phyloP scores from a whole-genome alignment of 345 rosid genomes.

The Pugionium dolabratum region DNA sequence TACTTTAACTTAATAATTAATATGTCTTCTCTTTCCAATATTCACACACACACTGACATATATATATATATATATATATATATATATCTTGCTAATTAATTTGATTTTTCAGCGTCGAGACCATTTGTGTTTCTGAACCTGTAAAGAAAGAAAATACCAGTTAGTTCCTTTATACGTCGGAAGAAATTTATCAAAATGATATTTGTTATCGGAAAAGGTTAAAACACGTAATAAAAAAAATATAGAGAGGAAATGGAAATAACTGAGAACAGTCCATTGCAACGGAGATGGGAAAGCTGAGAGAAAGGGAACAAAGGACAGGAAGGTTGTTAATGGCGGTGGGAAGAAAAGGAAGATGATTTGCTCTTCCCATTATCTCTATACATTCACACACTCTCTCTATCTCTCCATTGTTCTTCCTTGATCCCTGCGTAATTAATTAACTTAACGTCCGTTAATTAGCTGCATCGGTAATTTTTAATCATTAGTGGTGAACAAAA shows the following conservation, averaged over 20 bases:
- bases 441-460: not conserved
- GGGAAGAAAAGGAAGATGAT: constrained; percentile 37
- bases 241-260: not conserved
- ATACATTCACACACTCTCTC: constrained; percentile 45
- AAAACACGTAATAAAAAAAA: not conserved
- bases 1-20: not conserved
- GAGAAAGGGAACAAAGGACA: constrained; percentile 37
- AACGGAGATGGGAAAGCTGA: constrained; percentile 50
- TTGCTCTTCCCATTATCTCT: constrained; percentile 41
- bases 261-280: constrained; percentile 47
- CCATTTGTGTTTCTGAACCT: not conserved
- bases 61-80: too few relatives aligned
- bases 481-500: not conserved
- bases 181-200: too few relatives aligned
- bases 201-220: too few relatives aligned
- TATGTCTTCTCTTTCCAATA: not conserved
- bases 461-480: not conserved
- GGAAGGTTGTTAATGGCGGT: constrained; percentile 37
- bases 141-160: not conserved
- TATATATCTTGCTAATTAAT: not conserved
- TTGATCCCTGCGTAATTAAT: constrained; percentile 13
- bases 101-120: not conserved
- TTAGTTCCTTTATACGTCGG: too few relatives aligned
- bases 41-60: too few relatives aligned
- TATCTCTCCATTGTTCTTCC: constrained; percentile 9